Percentiles rank a stretch among this genome's conserved stretches.
Evolutionary conservation across 768 basidiomycete genomes (phyloP).

Genomic region (Strobilomyces confusus): DNA sequence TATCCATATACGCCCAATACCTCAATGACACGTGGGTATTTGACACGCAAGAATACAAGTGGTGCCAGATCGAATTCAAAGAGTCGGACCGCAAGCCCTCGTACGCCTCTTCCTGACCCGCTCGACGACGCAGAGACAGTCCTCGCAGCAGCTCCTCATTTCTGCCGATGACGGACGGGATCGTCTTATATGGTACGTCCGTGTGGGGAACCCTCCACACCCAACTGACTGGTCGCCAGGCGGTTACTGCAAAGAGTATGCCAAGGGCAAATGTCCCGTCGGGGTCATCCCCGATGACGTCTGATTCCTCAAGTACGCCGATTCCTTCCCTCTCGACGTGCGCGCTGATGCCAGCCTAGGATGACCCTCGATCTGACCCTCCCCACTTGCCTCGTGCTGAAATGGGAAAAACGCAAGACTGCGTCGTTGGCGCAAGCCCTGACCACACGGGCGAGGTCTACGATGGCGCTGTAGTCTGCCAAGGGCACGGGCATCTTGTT

Average conservation of each 20-base stretch:
- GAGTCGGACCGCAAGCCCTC: slow-evolving; percentile 71
- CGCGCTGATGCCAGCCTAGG: slow-evolving; percentile 15
- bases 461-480: slow-evolving; percentile 76
- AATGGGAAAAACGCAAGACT: slow-evolving; percentile 86
- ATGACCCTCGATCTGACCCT: slow-evolving; percentile 30
- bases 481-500: slow-evolving; percentile 75
- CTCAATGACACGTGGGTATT: slow-evolving; percentile 84
- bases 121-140: slow-evolving; percentile 31
- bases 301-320: slow-evolving; percentile 72
- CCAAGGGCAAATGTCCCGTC: slow-evolving; percentile 77
- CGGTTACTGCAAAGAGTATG: slow-evolving; percentile 89
- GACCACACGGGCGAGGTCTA: slow-evolving; percentile 70
- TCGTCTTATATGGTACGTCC: slow-evolving; percentile 67
- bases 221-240: slow-evolving; percentile 36
- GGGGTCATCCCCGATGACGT: slow-evolving; percentile 90
- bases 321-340: not conserved
- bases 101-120: slow-evolving; percentile 35
- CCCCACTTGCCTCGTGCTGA: slow-evolving; percentile 44
- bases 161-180: slow-evolving; percentile 70
- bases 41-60: slow-evolving; percentile 81
- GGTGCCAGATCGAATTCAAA: slow-evolving; percentile 72
- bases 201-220: not conserved
- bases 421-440: slow-evolving; percentile 57
- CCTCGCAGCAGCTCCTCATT: slow-evolving; percentile 85
- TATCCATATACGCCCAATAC: slow-evolving; percentile 62